Evolutionary conservation across 805 yeast species (phyloP).

Genomic region (Candida sanyiensis): DNA sequence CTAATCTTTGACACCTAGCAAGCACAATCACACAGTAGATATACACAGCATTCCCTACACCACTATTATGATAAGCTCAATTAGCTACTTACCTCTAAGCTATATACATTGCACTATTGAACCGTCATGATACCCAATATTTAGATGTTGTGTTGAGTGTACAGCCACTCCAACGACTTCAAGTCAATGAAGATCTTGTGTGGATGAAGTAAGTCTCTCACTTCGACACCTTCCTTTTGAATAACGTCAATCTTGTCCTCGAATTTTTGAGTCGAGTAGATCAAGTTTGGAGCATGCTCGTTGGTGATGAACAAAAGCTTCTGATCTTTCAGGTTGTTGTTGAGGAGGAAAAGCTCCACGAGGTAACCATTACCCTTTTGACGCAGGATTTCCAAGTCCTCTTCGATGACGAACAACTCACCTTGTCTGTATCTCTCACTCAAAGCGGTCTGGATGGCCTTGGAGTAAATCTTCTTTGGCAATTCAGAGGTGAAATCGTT

Average conservation of each 20-base stretch:
- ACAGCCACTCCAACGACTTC: conserved; percentile 62
- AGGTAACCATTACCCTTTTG: conserved; percentile 36
- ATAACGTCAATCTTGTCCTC: conserved; percentile 56
- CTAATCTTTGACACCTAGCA: too few species aligned
- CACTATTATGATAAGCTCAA: background rate
- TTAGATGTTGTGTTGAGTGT: conserved; percentile 6
- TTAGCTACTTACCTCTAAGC: background rate
- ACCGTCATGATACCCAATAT: background rate
- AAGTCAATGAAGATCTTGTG: conserved; percentile 68
- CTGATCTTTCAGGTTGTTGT: conserved; percentile 44
- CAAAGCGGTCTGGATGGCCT: conserved; percentile 77
- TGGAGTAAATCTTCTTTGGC: conserved; percentile 64
- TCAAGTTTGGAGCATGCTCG: conserved; percentile 51
- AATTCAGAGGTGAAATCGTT: conserved; percentile 79
- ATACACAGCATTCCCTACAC: too few species aligned
- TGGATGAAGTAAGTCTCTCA: conserved; percentile 78
- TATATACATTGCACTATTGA: conserved; percentile 3
- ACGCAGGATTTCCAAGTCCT: conserved; percentile 32
- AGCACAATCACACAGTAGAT: too few species aligned
- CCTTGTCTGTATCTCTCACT: conserved; percentile 78
- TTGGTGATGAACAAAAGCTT: conserved; percentile 65
- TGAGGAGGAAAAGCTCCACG: conserved; percentile 42
- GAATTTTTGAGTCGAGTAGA: conserved; percentile 48
- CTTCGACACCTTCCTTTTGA: conserved; percentile 73
- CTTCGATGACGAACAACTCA: conserved; percentile 56